These are phyloP conservation scores for Hypocreales sp. DNA, from an alignment of 2,329 filamentous ascomycete species.

Conservation along the genomic window DNA sequence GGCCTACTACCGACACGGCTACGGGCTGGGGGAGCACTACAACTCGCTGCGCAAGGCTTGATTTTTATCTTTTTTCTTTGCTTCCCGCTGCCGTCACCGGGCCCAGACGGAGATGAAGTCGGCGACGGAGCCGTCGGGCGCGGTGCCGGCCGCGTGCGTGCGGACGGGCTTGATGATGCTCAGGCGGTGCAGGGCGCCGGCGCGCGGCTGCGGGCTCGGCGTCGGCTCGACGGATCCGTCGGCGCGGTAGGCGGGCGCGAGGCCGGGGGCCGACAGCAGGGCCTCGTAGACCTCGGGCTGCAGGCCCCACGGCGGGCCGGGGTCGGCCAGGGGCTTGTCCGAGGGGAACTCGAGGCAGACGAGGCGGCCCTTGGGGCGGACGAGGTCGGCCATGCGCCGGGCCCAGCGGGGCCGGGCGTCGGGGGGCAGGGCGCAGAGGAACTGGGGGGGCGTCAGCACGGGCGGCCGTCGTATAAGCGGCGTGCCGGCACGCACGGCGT, in stretches of 20 bases:
- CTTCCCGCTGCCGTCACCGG: conserved; percentile 7
- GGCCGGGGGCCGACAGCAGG: conserved; percentile 55
- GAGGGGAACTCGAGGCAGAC: conserved; percentile 66
- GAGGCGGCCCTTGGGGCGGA: conserved; percentile 32
- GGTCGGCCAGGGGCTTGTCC: conserved; percentile 46
- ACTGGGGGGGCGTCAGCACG: conserved; percentile 25
- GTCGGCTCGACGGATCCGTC: conserved; percentile 25
- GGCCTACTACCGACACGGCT: conserved; percentile 88
- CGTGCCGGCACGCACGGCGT: too few species aligned
- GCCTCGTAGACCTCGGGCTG: conserved; percentile 55
- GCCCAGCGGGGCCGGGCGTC: conserved; percentile 37
- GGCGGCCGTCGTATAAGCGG: too few species aligned
- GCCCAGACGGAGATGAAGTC: conserved; percentile 42
- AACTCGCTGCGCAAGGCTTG: conserved; percentile 52
- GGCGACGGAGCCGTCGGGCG: conserved; percentile 26
- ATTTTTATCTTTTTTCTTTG: neutral
- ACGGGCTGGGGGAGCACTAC: conserved; percentile 92
- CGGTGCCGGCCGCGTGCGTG: conserved; percentile 31
- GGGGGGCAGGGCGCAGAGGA: conserved; percentile 46
- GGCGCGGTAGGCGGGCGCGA: conserved; percentile 43
- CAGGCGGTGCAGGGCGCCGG: conserved; percentile 24
- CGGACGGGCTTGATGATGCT: conserved; percentile 32
- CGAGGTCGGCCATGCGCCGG: conserved; percentile 30
- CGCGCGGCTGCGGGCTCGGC: conserved; percentile 18
- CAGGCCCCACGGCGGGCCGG: conserved; percentile 60